Evolutionary conservation across 371 early-diverging fungal species (phyloP), one percentile per base, ranked within the genome.

Genomic region (Apophysomyces ossiformis): DNA sequence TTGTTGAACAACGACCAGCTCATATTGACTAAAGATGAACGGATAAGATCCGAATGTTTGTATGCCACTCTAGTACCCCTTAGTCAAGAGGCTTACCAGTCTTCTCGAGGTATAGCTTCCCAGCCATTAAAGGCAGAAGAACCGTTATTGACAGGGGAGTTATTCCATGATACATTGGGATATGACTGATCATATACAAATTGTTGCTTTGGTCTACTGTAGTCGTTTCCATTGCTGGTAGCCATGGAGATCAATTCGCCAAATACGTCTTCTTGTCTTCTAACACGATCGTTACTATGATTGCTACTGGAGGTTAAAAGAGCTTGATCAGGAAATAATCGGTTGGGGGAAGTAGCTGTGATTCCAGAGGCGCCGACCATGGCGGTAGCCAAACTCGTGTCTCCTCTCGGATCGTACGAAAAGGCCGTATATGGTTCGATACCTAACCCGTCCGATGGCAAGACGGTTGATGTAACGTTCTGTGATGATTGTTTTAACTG

Each of bases 1-100:
- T 57, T 89, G 82, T 69, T 91, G 90, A 21, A 87, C 79, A 64
- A 89, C 82, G 32, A 58, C 74, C 70, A 60, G 3, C 21, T 61
- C 18, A 11, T 50, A 50, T 21, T 50, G 54, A 50, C 54, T 50
- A 50, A 21, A 39, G 50, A 63, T 38, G 47, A 44, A 26, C 37
- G 39, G 54, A 16, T 38, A n/a, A 26, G 57, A 60, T 63, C n/a
- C 26, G 21, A 57, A 39, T 39, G 39, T 47, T 62, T 41, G 43
- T 21, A 37, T 26, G 39, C 35, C 54, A 26, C 54, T 21, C 18
- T 16, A 7, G 54, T 8, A 18, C 16, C 21, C 21, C 21, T 50
- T 21, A 50, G 11, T n/a, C 47, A 47, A 47, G 7, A 47, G 18
- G 47, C 54, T 50, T 50, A 50, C 54, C 54, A 26, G 16, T 50